Evolutionary conservation across 305 asterid genomes (phyloP), one percentile per base, ranked within the genome.

Genomic region (Euphrasia arctica): DNA sequence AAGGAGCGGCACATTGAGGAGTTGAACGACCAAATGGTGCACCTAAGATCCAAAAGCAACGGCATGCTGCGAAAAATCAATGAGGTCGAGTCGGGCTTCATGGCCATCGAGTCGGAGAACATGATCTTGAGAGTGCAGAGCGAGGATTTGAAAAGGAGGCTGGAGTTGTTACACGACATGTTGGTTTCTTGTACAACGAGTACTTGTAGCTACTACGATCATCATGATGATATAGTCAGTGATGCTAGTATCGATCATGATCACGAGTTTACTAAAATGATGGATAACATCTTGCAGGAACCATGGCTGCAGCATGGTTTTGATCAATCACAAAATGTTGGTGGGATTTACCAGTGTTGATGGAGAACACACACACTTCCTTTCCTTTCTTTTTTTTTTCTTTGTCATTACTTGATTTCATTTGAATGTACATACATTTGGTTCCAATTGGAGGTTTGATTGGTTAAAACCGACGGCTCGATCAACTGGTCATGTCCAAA

Each of bases 1-100:
- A 75, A 70, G 71, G 84, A 80, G 74, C 84, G 71, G 15, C 81
- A 78, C 60, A 31, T 83, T 10, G 72, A 83, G 75, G 83, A 83
- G 29, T 60, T 83, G 84, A 77, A 78, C 39, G 81, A 80, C 11
- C 77, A 80, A 9, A 63, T 73, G 58, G 18, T 74, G 42, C 63
- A 65, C 71, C 74, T 70, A 41, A 58, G 18, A 0, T 41, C 63
- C 6, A 78, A 36, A 67, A 72, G 62, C 27, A 39, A 54, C 12
- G 78, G 74, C 45, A 59, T 69, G 14, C 54, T 31, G 50, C 58
- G n/a, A 48, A 76, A 69, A 49, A 72, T 75, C 4, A 45, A 61
- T 0, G 79, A 80, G 18, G 63, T 75, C 45, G 60, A 60, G 9
- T 62, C 55, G 7, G 50, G 69, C 0, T 68, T 65, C 18, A 54